These are phyloP conservation scores for Wickerhamomyces sp. DNA, from an alignment of 1,139 yeast species.

Conservation along the genomic window DNA sequence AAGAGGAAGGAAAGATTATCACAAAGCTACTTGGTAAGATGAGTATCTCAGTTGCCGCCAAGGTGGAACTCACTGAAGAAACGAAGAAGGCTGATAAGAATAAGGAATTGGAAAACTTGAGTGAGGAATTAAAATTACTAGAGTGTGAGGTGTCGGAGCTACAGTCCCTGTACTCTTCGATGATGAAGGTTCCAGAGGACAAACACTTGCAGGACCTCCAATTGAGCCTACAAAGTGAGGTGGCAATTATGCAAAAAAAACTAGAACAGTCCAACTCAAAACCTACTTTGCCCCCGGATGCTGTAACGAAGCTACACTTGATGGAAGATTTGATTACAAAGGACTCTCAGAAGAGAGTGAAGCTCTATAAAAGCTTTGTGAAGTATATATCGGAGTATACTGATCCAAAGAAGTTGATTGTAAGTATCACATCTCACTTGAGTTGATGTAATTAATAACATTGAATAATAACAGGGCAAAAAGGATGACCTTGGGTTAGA, in stretches of 20 bases:
- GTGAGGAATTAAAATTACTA: slow-evolving; percentile 1
- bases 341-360: slow-evolving; percentile 13
- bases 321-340: slow-evolving; percentile 4
- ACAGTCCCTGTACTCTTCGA: slow-evolving; percentile 8
- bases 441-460: neutral
- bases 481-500: slow-evolving; percentile 1
- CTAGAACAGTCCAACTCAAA: slow-evolving; percentile 9
- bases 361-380: slow-evolving; percentile 14
- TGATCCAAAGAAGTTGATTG: slow-evolving; percentile 15
- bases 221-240: slow-evolving; percentile 10
- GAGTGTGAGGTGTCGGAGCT: slow-evolving; percentile 2
- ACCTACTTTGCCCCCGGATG: slow-evolving; percentile 7
- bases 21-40: slow-evolving; percentile 32
- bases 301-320: slow-evolving; percentile 7
- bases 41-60: slow-evolving; percentile 29
- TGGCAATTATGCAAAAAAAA: slow-evolving; percentile 7
- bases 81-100: slow-evolving; percentile 4
- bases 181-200: slow-evolving; percentile 13
- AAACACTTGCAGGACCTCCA: slow-evolving; percentile 12
- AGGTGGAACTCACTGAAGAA: slow-evolving; percentile 13
- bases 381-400: slow-evolving; percentile 15
- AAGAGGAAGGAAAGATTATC: slow-evolving; percentile 23
- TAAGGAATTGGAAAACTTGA: slow-evolving; percentile 2
- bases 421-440: slow-evolving; percentile 4
- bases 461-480: neutral